Evolutionary conservation across 163 green algal genomes (phyloP).

Genomic region (Chloromonas sp.): DNA sequence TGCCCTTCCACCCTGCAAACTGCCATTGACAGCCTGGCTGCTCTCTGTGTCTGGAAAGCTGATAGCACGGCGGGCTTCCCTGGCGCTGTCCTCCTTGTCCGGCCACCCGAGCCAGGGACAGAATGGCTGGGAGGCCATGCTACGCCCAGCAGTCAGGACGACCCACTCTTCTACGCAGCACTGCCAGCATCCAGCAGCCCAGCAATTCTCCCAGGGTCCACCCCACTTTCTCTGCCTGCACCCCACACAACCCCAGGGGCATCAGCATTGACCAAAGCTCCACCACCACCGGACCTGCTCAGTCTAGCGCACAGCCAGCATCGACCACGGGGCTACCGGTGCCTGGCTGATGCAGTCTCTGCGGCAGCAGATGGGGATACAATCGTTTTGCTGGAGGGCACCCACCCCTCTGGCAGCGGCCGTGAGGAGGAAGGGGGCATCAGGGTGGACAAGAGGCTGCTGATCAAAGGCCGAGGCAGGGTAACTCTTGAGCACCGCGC

Average conservation of each 20-base stretch:
- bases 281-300: no score
- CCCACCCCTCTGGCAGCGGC: not conserved
- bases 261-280: no score
- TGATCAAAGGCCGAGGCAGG: not conserved
- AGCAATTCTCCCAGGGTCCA: no score
- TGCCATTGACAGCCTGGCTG: not conserved
- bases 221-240: no score
- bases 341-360: not conserved
- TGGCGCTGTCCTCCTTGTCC: not conserved
- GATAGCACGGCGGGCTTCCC: not conserved
- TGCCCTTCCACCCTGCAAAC: not conserved
- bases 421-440: not conserved
- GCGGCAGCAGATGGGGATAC: not conserved
- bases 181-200: no score
- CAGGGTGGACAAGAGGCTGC: not conserved
- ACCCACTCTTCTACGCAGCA: not conserved
- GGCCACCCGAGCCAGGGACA: not conserved
- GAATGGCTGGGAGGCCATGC: not conserved
- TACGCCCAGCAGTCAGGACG: not conserved
- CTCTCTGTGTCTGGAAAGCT: not conserved
- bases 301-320: no score
- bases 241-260: no score
- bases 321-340: not conserved
- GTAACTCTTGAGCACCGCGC: not conserved
- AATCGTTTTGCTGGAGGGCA: not conserved